Evolutionary conservation across 306 rosid genomes (phyloP).

Genomic region (Acmispon strigosus): DNA sequence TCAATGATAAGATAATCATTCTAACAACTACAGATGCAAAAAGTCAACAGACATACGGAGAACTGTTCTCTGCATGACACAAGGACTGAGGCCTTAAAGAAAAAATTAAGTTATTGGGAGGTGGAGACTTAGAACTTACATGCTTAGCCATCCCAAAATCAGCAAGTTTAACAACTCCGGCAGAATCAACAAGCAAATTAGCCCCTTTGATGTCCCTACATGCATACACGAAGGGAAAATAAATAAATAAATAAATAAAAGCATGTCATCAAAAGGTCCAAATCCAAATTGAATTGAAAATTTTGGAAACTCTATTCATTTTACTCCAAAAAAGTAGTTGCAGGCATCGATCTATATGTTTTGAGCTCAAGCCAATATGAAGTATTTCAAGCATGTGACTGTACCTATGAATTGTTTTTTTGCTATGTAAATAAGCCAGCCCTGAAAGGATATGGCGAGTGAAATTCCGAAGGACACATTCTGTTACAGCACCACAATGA

Average conservation of each 20-base stretch:
- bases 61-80: background rate
- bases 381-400: background rate
- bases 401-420: constrained; percentile 84
- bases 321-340: background rate
- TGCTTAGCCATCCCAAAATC: constrained; percentile 97
- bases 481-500: constrained; percentile 88
- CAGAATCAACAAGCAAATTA: constrained; percentile 83
- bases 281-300: background rate
- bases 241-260: background rate
- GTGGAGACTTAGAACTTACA: constrained; percentile 39
- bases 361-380: constrained; percentile 2
- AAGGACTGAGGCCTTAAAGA: background rate
- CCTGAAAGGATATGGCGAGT: constrained; percentile 90
- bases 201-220: constrained; percentile 91
- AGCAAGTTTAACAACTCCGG: constrained; percentile 83
- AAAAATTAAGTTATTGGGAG: background rate
- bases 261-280: background rate
- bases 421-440: constrained; percentile 81
- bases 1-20: background rate
- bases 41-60: background rate
- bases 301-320: background rate
- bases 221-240: background rate
- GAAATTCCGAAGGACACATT: constrained; percentile 73
- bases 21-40: too few species aligned
- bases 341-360: background rate